Base-by-base conservation (phyloP, 2,329 filamentous ascomycete genomes). In the Podosphaera fusca region DNA sequence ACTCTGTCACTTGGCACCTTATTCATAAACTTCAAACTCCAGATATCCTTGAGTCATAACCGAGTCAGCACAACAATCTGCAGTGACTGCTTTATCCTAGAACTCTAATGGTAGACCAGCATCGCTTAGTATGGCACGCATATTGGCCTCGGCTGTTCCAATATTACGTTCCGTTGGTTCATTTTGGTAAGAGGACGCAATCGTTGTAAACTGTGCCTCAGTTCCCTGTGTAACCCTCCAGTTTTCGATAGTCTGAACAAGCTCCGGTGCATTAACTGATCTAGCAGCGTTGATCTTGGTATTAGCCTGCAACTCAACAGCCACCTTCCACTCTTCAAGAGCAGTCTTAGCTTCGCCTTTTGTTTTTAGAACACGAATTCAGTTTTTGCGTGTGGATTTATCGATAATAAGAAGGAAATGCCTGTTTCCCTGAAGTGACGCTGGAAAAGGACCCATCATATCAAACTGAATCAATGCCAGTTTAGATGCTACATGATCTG, bases 11-110 rank as follows among this genome's bases (percentile, higher is more conserved):
- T 21, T 21, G 21, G 21, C 21, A 21, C 21, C 21, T 21, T 21
- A 21, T 21, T 21, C 21, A 21, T 21, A 21, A 21, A 21, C 21
- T 21, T 21, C 21, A 21, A 21, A 21, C 21, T 21, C 21, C 21
- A 21, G 21, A 21, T 21, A 21, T 21, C 21, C 21, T 21, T 21
- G 21, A 21, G 21, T 21, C 21, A 21, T 21, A 21, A 21, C 21
- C 21, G 21, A 21, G 21, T 21, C 21, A 21, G 21, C 21, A 21
- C 21, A 21, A 21, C 21, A 21, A 46, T 56, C 55, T 1, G 29
- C 30, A 30, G 56, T 34, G 12, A 56, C 47, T 2, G 57, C 57
- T 38, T 58, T 10, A 40, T 58, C 55, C 55, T 55, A 58, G 40
- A 58, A 58, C 36, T 58, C 57, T 12, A 56, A 7, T 33, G 49